Base-by-base conservation (phyloP, 768 basidiomycete genomes). In the Panus rudis region DNA sequence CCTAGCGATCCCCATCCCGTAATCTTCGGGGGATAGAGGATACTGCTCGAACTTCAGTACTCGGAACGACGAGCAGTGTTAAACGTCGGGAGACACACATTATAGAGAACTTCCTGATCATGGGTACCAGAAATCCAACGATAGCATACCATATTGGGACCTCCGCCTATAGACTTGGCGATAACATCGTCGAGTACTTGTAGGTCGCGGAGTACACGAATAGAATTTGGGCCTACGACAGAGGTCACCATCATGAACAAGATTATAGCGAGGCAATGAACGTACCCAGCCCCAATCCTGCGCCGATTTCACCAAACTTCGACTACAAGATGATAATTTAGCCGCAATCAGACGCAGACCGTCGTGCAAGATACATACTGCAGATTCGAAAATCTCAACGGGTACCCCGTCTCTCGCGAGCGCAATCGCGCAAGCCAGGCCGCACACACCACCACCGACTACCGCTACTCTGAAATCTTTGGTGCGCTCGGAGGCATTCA, bases 251-350 rank as follows among this genome's bases (percentile, higher is more conserved):
- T 8, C 33, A 6, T 8, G 33, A n/a, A n/a, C n/a, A n/a, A n/a
- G n/a, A n/a, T n/a, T n/a, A n/a, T n/a, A n/a, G n/a, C n/a, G n/a
- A 17, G 7, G 21, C 35, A 20, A 25, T 6, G 6, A 13, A 20
- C 39, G n/a, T 37, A 49, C 48, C 48, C 13, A 49, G 32, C 12
- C 48, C 48, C 8, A 49, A 27, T 4, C 48, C 44, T 20, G 48
- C 44, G 11, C 48, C 48, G 6, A 49, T 39, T 34, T 49, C 44
- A 1, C 43, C 43, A 24, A 45, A 45, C 21, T 45, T 22, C 6
- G 37, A 26, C 41, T 33, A 31, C 12, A 25, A 17, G 27, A 22
- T 7, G 30, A 34, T 16, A 41, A 24, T n/a, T 37, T 4, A 39
- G 28, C 16, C 28, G 28, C 16, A 10, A 20, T 20, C 21, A 14